These are phyloP conservation scores for Mycocentrospora acerina DNA, from an alignment of 2,329 filamentous ascomycete genomes.

Conservation along the genomic window DNA sequence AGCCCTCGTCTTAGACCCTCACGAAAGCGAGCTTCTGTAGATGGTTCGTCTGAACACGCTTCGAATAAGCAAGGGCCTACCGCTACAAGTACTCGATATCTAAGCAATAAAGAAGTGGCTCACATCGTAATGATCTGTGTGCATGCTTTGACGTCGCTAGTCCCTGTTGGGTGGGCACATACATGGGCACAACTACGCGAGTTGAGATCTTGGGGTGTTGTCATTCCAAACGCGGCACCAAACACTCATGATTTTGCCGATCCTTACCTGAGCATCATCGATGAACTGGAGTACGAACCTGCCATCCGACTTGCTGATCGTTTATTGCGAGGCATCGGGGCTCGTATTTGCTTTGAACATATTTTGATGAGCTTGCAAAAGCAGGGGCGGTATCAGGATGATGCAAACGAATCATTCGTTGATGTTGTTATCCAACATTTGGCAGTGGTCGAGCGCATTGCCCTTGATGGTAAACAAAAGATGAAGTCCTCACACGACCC, in stretches of 20 bases:
- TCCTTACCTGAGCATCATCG: constrained; percentile 37
- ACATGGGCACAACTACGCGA: constrained; percentile 42
- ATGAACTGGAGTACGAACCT: constrained; percentile 54
- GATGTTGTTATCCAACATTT: constrained; percentile 28
- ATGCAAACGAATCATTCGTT: not conserved
- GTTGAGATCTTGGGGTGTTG: constrained; percentile 40
- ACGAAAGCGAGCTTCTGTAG: constrained; percentile 11
- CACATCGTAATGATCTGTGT: constrained; percentile 46
- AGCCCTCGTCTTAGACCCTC: constrained; percentile 21
- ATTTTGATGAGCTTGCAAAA: constrained; percentile 41
- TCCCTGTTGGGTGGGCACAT: constrained; percentile 33
- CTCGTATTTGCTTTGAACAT: constrained; percentile 52
- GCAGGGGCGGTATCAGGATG: not conserved
- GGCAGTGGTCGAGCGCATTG: constrained; percentile 21
- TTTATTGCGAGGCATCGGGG: constrained; percentile 52
- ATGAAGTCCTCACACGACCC: constrained; percentile 13
- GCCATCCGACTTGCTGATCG: constrained; percentile 53
- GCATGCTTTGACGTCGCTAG: constrained; percentile 41
- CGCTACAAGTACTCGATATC: constrained; percentile 17
- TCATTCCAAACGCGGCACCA: constrained; percentile 23
- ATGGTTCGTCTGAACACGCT: not conserved
- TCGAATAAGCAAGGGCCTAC: not conserved
- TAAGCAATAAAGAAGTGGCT: constrained; percentile 40
- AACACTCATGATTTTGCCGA: constrained; percentile 26
- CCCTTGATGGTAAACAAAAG: constrained; percentile 21